Conservation (phyloP, 805 yeast genomes). For the Candida orba region DNA sequence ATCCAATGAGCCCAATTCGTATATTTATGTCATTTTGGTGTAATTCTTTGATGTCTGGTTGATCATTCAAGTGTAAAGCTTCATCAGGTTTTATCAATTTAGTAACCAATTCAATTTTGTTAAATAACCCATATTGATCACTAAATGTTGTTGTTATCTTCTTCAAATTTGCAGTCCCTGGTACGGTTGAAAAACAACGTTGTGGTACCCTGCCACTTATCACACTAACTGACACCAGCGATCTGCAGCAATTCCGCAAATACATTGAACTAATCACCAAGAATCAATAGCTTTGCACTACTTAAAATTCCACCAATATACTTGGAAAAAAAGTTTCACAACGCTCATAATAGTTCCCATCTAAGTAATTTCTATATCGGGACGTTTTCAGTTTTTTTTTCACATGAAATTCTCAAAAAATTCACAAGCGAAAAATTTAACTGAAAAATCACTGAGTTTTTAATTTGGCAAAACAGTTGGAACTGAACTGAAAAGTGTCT, state of each 20-base stretch:
- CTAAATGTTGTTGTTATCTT: constrained; percentile 16
- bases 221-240: too few species aligned
- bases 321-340: too few species aligned
- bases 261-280: too few species aligned
- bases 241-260: too few species aligned
- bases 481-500: too few species aligned
- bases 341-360: background rate
- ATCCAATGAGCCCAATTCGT: constrained; percentile 25
- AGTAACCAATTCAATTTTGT: constrained; percentile 21
- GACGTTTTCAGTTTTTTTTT: background rate
- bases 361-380: background rate
- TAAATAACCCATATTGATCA: constrained; percentile 18
- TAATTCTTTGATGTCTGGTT: background rate
- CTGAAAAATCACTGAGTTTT: too few species aligned
- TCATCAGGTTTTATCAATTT: constrained; percentile 2
- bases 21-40: constrained; percentile 1
- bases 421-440: background rate
- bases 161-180: background rate
- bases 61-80: too few species aligned
- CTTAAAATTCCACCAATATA: too few species aligned
- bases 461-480: too few species aligned
- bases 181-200: too few species aligned
- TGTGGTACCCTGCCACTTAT: too few species aligned
- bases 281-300: too few species aligned
- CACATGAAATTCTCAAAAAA: constrained; percentile 3